Evolutionary conservation across 495 filamentous ascomycete genomes (phyloP), one percentile per base, ranked within the genome.

Genomic region (Penicillium cataractarum): DNA sequence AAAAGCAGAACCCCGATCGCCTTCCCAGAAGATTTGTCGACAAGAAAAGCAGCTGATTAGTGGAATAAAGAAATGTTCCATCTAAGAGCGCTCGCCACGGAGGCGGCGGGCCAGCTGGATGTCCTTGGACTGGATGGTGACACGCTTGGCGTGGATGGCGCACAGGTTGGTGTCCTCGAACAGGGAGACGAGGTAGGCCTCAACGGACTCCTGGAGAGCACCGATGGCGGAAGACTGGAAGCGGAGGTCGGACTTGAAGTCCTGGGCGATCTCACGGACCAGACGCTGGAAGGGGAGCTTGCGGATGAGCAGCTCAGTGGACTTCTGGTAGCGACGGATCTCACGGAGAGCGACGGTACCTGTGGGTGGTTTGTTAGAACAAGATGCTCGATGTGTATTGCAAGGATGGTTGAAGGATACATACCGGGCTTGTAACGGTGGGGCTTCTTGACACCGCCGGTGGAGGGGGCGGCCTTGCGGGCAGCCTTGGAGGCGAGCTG

Each of bases 291-390:
- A 99, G 77, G 95, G 95, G 72, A 99, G 92, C 92, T 99, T 99
- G 89, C 95, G 95, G 89, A 99, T 99, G 73, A 99, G 82, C 64
- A 99, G 94, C 92, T 99, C 95, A 74, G 95, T 99, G 71, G 93
- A 97, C 89, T 99, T 99, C 89, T 99, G 95, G 89, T 99, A 99
- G 77, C 95, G 95, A 93, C 95, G 96, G 80, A 99, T 99, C 86
- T 99, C 95, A 94, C 95, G 95, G 73, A 99, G 95, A 93, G 95
- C 95, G 90, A 99, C 95, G 85, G 95, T 99, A 86, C 88, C 87
- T 87, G n/a, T 4, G 29, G 68, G 60, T 27, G 29, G 35, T 22
- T 39, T 64, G 64, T 82, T 76, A 85, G 77, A 35, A 66, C 15
- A 26, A 54, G 52, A 39, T 57, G 50, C 19, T 49, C 57, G 31